Conservation (phyloP, 176 grass and related monocot species). For the Hsuehochloa calcarea region DNA sequence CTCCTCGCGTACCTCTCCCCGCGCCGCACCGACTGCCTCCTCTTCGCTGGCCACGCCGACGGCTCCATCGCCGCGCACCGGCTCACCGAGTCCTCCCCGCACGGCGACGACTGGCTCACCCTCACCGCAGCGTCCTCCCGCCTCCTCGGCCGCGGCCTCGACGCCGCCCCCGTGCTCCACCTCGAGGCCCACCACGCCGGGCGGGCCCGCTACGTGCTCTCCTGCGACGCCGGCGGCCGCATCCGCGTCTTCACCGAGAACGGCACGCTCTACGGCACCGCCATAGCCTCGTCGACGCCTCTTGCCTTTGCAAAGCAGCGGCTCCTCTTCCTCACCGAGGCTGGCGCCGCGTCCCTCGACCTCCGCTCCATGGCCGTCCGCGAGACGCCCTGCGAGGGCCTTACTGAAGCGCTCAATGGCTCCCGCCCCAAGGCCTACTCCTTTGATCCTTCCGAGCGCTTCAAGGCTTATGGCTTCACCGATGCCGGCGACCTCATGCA, state of each 20-base stretch:
- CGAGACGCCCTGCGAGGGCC: conserved; percentile 73
- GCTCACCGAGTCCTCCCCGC: conserved; percentile 56
- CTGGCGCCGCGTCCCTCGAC: conserved; percentile 72
- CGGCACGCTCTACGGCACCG: conserved; percentile 87
- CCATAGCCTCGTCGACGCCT: conserved; percentile 66
- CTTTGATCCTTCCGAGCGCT: conserved; percentile 80
- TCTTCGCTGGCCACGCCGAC: conserved; percentile 71
- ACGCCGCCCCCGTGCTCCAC: conserved; percentile 57
- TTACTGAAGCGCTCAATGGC: conserved; percentile 54
- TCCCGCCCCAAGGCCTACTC: conserved; percentile 67
- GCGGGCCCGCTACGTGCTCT: conserved; percentile 65
- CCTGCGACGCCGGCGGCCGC: conserved; percentile 63
- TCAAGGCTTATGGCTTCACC: conserved; percentile 89
- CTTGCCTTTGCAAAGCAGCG: conserved; percentile 92
- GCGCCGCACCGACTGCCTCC: conserved; percentile 60
- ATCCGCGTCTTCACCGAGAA: conserved; percentile 94
- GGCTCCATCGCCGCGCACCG: conserved; percentile 72
- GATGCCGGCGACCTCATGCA: conserved; percentile 73
- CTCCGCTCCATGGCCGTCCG: conserved; percentile 79
- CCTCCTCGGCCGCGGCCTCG: conserved; percentile 61
- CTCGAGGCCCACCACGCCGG: conserved; percentile 82
- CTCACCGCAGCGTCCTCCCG: conserved; percentile 49
- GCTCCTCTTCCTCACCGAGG: conserved; percentile 84
- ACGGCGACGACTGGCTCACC: conserved; percentile 77
- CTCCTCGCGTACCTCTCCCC: conserved; percentile 71